Evolutionary conservation across 306 rosid genomes (phyloP).

Genomic region (Begonia loranthoides): DNA sequence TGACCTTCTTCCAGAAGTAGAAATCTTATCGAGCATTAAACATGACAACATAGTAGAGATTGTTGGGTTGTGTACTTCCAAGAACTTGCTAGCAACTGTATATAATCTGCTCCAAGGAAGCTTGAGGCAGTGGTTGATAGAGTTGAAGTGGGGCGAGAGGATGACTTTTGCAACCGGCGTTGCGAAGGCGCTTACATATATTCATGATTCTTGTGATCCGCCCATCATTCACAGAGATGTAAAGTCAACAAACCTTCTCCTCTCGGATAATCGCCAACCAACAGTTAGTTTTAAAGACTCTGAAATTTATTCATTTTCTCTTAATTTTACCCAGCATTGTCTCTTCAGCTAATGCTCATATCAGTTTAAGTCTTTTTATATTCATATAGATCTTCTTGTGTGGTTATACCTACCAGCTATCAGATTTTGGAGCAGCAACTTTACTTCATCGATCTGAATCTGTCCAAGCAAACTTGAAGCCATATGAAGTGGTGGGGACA

Average conservation of each 20-base stretch:
- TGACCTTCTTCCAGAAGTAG: conserved; percentile 25
- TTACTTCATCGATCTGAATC: conserved; percentile 15
- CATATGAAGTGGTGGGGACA: conserved; percentile 22
- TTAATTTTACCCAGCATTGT: too few relatives aligned
- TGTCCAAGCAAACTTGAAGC: conserved; percentile 6
- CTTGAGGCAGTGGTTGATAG: conserved; percentile 19
- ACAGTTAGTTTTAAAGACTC: conserved; percentile 16
- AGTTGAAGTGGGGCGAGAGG: conserved; percentile 27
- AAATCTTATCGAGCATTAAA: conserved; percentile 18
- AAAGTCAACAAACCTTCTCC: conserved; percentile 37
- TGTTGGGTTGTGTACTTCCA: conserved; percentile 23
- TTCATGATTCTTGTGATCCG: conserved; percentile 34
- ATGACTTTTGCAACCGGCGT: conserved; percentile 25
- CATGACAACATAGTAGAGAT: conserved; percentile 27
- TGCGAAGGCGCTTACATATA: conserved; percentile 28
- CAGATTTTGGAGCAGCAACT: conserved; percentile 36
- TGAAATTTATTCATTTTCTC: background rate
- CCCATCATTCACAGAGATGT: conserved; percentile 32
- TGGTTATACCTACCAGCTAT: conserved; percentile 13
- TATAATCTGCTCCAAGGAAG: conserved; percentile 24
- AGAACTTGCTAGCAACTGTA: conserved; percentile 23
- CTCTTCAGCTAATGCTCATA: too few relatives aligned
- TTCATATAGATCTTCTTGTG: too few relatives aligned
- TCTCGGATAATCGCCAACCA: conserved; percentile 22
- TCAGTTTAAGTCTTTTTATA: too few relatives aligned